Evolutionary conservation across 2,329 filamentous ascomycete genomes (phyloP).

Genomic region (Colletotrichum tropicicola): DNA sequence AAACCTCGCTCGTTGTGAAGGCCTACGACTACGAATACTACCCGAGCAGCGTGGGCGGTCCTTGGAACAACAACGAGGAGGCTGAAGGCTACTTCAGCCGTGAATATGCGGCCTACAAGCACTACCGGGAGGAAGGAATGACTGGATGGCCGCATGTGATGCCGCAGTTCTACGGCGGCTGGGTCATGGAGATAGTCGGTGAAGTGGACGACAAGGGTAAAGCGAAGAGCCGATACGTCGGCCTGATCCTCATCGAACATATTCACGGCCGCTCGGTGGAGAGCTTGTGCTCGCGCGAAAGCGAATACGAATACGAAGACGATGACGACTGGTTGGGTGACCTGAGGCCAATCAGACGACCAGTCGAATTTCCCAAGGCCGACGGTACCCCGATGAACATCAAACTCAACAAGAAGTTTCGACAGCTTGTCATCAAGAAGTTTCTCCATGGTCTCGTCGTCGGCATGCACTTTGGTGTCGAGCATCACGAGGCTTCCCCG

Average conservation of each 20-base stretch:
- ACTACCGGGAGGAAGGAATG: background rate
- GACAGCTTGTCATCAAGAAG: background rate
- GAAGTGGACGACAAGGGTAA: background rate
- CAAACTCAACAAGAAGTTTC: background rate
- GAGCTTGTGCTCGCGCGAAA: background rate
- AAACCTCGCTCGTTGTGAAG: background rate
- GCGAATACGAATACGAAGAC: background rate
- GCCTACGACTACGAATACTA: background rate
- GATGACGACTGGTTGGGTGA: background rate
- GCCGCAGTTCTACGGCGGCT: background rate
- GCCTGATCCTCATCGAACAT: background rate
- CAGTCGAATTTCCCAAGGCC: background rate
- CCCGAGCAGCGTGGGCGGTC: background rate
- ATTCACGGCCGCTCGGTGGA: background rate
- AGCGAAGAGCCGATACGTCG: background rate
- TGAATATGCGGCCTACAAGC: background rate
- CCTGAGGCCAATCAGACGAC: no score
- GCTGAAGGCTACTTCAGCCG: background rate
- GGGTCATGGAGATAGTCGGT: background rate
- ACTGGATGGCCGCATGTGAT: background rate
- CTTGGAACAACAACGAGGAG: fast-evolving
- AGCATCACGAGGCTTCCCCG: background rate
- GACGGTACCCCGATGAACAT: background rate
- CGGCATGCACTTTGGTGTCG: background rate
- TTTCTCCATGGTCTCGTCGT: background rate